Conservation (phyloP, 148 eudicot species). For the Vaccinium darrowii region DNA sequence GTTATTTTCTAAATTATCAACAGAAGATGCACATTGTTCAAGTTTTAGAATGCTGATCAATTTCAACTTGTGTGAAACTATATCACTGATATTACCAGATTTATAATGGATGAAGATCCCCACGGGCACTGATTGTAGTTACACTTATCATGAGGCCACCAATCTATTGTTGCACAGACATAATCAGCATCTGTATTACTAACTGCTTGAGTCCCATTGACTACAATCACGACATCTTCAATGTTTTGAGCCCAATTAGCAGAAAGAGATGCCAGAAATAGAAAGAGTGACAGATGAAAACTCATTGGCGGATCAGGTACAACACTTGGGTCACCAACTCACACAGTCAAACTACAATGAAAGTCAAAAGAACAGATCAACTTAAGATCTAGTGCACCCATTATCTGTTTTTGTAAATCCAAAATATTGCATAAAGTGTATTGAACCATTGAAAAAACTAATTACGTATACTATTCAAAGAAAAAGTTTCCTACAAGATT, state of each 20-base stretch:
- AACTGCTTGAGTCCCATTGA: no score
- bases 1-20: conserved; percentile 40
- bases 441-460: no score
- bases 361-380: background rate
- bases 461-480: background rate
- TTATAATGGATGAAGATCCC: no score
- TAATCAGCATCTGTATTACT: no score
- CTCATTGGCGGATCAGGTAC: no score
- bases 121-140: no score
- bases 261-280: no score
- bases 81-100: background rate
- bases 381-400: background rate
- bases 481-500: conserved; percentile 1
- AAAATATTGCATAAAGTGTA: background rate
- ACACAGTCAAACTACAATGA: conserved; percentile 3
- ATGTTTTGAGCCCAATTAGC: no score
- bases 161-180: no score
- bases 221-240: no score
- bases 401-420: background rate
- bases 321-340: background rate
- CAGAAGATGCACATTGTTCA: conserved; percentile 29
- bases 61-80: conserved; percentile 25
- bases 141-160: no score
- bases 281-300: no score
- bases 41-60: conserved; percentile 36